Conservation (phyloP, 73 alveolate genomes). For the Tetrahymena thermophila region DNA sequence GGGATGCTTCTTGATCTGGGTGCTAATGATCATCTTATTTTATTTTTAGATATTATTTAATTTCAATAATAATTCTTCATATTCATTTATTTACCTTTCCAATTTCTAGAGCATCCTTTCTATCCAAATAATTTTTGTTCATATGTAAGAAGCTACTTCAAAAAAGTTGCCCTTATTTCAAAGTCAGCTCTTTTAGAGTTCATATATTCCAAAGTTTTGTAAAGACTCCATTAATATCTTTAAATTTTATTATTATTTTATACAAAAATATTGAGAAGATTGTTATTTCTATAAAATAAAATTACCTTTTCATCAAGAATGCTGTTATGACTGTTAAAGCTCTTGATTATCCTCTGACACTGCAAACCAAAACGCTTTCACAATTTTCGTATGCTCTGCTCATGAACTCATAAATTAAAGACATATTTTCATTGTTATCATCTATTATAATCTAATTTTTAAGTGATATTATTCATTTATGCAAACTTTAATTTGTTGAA, state of each 20-base stretch:
- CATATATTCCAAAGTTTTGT: conserved; percentile 69
- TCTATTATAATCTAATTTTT: not conserved
- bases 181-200: conserved; percentile 74
- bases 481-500: not conserved
- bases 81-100: not conserved
- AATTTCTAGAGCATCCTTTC: not conserved
- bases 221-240: conserved; percentile 67
- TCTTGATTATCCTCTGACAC: not conserved
- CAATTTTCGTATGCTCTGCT: not conserved
- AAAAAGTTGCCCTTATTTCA: conserved; percentile 69
- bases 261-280: not conserved
- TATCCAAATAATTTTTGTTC: not conserved
- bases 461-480: not conserved
- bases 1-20: not conserved
- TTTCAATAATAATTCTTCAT: no score
- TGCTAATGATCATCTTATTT: not conserved
- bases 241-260: not conserved
- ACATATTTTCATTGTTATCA: not conserved
- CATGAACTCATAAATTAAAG: not conserved
- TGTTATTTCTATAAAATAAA: no score
- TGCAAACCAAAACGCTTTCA: not conserved
- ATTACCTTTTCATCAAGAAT: not conserved
- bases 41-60: not conserved
- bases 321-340: not conserved
- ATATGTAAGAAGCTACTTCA: not conserved